Evolutionary conservation across 1,284 basidiomycete species (phyloP).

Genomic region (Peniophora sp.): DNA sequence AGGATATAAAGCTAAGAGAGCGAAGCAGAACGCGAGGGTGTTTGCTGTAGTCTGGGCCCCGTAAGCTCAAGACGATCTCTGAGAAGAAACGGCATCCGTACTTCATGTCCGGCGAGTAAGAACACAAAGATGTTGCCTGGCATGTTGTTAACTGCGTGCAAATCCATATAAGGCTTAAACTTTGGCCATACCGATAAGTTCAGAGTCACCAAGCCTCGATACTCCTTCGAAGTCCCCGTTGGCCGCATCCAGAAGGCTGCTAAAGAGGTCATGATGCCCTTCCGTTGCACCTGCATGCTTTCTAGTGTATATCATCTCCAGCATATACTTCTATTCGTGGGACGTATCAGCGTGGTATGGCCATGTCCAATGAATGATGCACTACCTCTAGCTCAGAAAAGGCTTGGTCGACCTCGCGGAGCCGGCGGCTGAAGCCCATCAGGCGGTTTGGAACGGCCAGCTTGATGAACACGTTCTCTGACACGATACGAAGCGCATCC

Average conservation of each 20-base stretch:
- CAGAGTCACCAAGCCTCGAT: conserved; percentile 30
- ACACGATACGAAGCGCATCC: conserved; percentile 15
- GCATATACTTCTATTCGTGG: conserved; percentile 36
- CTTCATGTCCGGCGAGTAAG: conserved; percentile 31
- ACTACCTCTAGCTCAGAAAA: conserved; percentile 42
- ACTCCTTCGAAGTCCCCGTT: conserved; percentile 18
- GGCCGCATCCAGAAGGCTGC: conserved; percentile 43
- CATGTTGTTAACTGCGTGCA: too few relatives aligned
- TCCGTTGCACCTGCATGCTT: conserved; percentile 28
- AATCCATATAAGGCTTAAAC: not conserved
- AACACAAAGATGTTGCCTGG: conserved; percentile 47
- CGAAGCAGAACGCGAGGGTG: conserved; percentile 37
- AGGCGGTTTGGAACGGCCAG: conserved; percentile 38
- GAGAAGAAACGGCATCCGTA: conserved; percentile 10
- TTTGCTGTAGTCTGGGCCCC: conserved; percentile 32
- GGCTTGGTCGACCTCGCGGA: conserved; percentile 29
- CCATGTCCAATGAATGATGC: not conserved
- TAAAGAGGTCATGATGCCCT: conserved; percentile 47
- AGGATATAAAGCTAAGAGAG: conserved; percentile 34
- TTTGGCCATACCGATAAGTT: conserved; percentile 40
- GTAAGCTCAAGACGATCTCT: not conserved
- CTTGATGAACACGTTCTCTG: conserved; percentile 16
- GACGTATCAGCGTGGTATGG: not conserved
- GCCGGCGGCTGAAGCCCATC: conserved; percentile 29
- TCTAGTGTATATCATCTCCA: conserved; percentile 46